Percentiles rank a stretch among this genome's conserved stretches.
These are phyloP conservation scores for Cutaneotrichosporon dermatis DNA, from an alignment of 1,284 basidiomycete genomes.

Conservation along the genomic window DNA sequence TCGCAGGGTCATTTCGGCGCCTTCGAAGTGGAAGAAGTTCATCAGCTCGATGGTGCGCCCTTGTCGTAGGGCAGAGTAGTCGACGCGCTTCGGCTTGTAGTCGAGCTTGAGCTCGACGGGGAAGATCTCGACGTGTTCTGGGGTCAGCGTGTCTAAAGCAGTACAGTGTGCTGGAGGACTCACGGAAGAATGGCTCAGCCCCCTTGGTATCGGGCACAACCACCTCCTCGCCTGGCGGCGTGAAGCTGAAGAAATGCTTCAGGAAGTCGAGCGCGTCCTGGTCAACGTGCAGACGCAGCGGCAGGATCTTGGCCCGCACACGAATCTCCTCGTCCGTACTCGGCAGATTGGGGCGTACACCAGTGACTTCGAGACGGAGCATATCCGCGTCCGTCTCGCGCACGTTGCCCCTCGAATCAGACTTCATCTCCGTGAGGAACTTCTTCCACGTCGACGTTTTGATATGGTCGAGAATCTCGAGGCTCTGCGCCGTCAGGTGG, in stretches of 20 bases:
- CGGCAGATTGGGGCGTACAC: slow-evolving; percentile 62
- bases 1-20: slow-evolving; percentile 92
- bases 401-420: slow-evolving; percentile 75
- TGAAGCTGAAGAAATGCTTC: slow-evolving; percentile 92
- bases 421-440: slow-evolving; percentile 79
- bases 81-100: slow-evolving; percentile 95
- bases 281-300: slow-evolving; percentile 88
- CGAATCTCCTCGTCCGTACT: slow-evolving; percentile 67
- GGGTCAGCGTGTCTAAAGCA: not conserved
- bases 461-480: slow-evolving; percentile 94
- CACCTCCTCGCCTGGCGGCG: slow-evolving; percentile 54
- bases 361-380: slow-evolving; percentile 77
- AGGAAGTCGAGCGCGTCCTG: slow-evolving; percentile 98
- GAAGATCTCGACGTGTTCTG: slow-evolving; percentile 53
- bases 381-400: slow-evolving; percentile 87
- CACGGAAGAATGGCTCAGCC: slow-evolving; percentile 48
- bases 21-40: slow-evolving; percentile 99
- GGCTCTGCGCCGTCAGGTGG: slow-evolving; percentile 61
- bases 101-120: slow-evolving; percentile 82
- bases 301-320: slow-evolving; percentile 80
- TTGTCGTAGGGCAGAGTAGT: slow-evolving; percentile 84
- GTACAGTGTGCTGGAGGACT: slow-evolving; percentile 11
- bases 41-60: slow-evolving; percentile 94
- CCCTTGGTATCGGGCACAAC: slow-evolving; percentile 23
- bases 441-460: slow-evolving; percentile 98